Percentiles rank a stretch among this genome's conserved stretches.
These are phyloP conservation scores for Aegilops umbellulata DNA, from an alignment of 176 grass and related monocot genomes.

Conservation along the genomic window DNA sequence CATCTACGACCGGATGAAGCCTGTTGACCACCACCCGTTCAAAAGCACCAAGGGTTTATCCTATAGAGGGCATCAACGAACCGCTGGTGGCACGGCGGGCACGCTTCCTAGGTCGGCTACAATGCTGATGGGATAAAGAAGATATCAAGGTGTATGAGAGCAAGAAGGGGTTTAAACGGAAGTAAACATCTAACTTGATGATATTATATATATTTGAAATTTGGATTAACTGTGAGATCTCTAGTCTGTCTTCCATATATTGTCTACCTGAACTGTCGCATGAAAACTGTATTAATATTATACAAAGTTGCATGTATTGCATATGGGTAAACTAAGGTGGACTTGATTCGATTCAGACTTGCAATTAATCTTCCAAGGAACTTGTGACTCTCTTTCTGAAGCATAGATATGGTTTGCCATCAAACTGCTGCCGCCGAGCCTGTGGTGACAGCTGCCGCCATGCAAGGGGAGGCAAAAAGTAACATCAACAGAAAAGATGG, in stretches of 20 bases:
- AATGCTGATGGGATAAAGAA: no score
- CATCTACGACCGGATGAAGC: no score
- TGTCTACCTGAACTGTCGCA: neutral
- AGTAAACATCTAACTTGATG: neutral
- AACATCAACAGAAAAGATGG: neutral
- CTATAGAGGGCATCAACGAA: no score
- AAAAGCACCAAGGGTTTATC: no score
- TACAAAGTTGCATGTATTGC: neutral
- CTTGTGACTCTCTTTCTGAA: neutral
- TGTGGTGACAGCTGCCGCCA: neutral
- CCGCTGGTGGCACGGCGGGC: no score
- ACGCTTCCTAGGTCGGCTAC: no score
- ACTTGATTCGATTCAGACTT: neutral
- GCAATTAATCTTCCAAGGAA: neutral
- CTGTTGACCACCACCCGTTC: no score
- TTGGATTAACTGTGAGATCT: neutral
- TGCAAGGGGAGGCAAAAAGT: neutral
- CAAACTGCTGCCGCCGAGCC: neutral
- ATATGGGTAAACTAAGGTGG: neutral
- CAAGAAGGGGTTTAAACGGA: no score
- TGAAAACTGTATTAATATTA: neutral
- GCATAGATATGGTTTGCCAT: neutral
- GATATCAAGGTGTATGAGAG: no score
- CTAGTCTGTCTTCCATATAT: neutral
- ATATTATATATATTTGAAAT: neutral